Base-by-base conservation (phyloP, 208 protist species). In the Angomonas ambiguus region DNA sequence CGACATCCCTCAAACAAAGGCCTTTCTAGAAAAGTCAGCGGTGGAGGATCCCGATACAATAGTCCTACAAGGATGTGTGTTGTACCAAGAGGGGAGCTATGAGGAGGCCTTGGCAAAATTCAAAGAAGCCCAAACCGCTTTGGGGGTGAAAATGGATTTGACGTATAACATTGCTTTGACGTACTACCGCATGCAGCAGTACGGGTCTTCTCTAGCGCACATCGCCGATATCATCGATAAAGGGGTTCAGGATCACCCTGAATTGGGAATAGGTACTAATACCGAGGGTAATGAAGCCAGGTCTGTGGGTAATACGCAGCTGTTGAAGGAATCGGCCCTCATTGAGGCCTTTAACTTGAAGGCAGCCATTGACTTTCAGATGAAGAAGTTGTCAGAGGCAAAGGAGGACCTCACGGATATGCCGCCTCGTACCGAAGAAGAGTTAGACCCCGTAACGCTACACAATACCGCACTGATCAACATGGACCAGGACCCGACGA, bases 301-400 rank as follows among this genome's bases (percentile, higher is more conserved):
- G 28, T 95, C 84, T 20, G 97, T 98, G 0, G 97, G 97, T 31
- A 99, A 99, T 81, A 97, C 92, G 2, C 84, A 92, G 57, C 66
- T 93, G n/a, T 82, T 98, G 33, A 91, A 96, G 75, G 95, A 99
- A 58, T 97, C 95, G 0, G 96, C 96, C 0, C 84, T 99, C 0
- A 91, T 99, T 33, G 97, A 99, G 74, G 96, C 97, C 0, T 98
- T 98, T 76, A 99, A 99, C 73, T 80, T 99, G 13, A 99, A 98
- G 80, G 94, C 91, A 0, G 96, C 96, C n/a, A 98, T 98, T 76
- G 93, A 98, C 73, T 98, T 96, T 63, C 77, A 87, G 65, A 88
- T 97, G 83, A 96, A 96, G 70, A 98, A 98, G 45, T 53, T 69
- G 53, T 62, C 67, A 1, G 88, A 82, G 2, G 94, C 96, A n/a